These are phyloP conservation scores for Corymbia citriodora DNA, from an alignment of 441 rosid genomes.

Conservation along the genomic window DNA sequence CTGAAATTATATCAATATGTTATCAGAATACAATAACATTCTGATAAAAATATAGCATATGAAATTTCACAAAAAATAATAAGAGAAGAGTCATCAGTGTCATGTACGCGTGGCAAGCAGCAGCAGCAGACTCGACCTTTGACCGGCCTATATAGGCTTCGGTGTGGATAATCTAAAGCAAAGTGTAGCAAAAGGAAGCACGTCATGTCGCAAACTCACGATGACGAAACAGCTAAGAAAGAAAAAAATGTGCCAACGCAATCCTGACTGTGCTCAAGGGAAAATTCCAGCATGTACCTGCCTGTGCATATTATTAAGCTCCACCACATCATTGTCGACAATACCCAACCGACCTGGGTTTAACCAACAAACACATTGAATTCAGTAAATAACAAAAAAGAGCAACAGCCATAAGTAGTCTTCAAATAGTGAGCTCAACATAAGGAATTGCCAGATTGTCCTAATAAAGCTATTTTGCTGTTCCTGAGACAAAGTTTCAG, in stretches of 20 bases:
- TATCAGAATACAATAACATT: background rate
- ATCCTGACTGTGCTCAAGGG: background rate
- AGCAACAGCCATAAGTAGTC: too few species aligned
- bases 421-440: too few species aligned
- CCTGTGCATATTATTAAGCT: constrained; percentile 95
- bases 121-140: constrained; percentile 93
- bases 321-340: constrained; percentile 92
- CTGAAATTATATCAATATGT: constrained; percentile 29
- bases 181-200: background rate
- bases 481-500: too few species aligned
- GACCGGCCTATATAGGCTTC: constrained; percentile 86
- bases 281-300: constrained; percentile 47
- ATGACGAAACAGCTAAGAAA: background rate
- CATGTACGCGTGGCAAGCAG: constrained; percentile 79
- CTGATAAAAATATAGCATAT: background rate
- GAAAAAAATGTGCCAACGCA: background rate
- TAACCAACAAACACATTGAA: background rate
- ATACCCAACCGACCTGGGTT: constrained; percentile 75
- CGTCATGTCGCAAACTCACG: background rate
- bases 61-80: background rate
- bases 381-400: background rate
- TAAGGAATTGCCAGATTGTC: too few species aligned
- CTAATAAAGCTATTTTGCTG: too few species aligned
- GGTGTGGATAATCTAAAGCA: constrained; percentile 75
- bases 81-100: background rate